Percentiles rank a stretch among this genome's conserved stretches.
phyloP scores from a whole-genome alignment of 2,329 filamentous ascomycete genomes.

The Didymella pinodella region DNA sequence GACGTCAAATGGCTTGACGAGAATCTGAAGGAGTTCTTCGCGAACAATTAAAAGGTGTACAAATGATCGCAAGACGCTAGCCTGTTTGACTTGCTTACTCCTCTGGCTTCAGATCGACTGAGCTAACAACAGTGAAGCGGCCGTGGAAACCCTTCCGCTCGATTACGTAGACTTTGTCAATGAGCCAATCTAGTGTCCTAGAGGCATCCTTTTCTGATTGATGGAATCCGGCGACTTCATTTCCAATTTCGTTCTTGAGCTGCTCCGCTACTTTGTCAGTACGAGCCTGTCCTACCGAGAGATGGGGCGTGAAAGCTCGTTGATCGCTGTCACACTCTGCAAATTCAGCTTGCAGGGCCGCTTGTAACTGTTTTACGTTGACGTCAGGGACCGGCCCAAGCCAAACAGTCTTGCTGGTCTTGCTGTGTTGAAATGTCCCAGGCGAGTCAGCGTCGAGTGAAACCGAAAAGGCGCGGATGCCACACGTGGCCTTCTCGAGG shows the following conservation, averaged over 20 bases:
- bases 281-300: constrained; percentile 38
- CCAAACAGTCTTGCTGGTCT: constrained; percentile 38
- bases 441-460: constrained; percentile 32
- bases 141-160: constrained; percentile 35
- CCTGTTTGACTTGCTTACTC: constrained; percentile 3
- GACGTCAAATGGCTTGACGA: constrained; percentile 77
- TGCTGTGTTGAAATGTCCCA: constrained; percentile 29
- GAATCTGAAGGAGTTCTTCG: constrained; percentile 64
- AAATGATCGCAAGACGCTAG: too few species aligned
- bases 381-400: constrained; percentile 28
- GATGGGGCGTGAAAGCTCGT: constrained; percentile 37
- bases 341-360: constrained; percentile 39
- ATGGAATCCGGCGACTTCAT: constrained; percentile 18
- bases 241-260: constrained; percentile 28
- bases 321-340: constrained; percentile 32
- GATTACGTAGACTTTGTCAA: constrained; percentile 41
- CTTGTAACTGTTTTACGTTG: constrained; percentile 31
- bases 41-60: constrained; percentile 26
- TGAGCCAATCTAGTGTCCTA: constrained; percentile 31
- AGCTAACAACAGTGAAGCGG: constrained; percentile 37
- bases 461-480: constrained; percentile 30
- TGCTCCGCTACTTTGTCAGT: constrained; percentile 22
- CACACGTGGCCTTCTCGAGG: constrained; percentile 29
- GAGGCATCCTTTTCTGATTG: constrained; percentile 4
- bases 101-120: constrained; percentile 21